Evolutionary conservation across 2,329 filamentous ascomycete genomes (phyloP).

Genomic region (Hirsutella rhossiliensis): DNA sequence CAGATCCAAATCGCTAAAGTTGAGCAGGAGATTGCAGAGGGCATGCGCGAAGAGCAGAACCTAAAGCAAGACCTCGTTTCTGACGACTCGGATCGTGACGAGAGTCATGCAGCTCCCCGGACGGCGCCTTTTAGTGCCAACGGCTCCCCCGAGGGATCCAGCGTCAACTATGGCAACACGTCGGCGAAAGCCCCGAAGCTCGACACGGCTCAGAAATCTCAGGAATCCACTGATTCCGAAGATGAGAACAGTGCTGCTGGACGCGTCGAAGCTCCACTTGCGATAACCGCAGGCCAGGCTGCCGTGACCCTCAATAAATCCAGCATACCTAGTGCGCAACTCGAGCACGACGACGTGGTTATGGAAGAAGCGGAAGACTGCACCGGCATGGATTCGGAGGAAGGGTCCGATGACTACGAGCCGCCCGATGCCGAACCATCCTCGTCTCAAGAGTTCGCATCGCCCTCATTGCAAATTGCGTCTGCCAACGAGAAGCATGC

Average conservation of each 20-base stretch:
- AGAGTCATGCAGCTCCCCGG: background rate
- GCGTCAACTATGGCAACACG: too few species aligned
- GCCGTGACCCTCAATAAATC: too few species aligned
- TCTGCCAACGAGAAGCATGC: too few species aligned
- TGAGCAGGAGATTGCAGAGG: conserved; percentile 33
- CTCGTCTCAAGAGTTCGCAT: conserved; percentile 1
- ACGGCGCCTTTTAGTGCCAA: background rate
- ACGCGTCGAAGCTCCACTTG: too few species aligned
- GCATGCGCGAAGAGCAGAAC: conserved; percentile 19
- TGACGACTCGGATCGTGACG: conserved; percentile 9
- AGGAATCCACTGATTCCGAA: too few species aligned
- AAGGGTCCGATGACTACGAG: conserved; percentile 40
- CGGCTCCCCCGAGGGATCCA: background rate
- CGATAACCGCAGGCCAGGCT: too few species aligned
- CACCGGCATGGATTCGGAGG: conserved; percentile 27
- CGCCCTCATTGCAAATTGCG: too few species aligned
- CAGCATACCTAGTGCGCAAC: too few species aligned
- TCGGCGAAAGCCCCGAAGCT: too few species aligned
- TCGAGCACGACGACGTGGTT: conserved; percentile 1
- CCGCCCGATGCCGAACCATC: conserved; percentile 29
- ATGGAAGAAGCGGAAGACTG: conserved; percentile 10
- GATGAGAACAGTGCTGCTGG: too few species aligned
- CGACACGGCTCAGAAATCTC: too few species aligned
- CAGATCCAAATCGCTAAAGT: conserved; percentile 34
- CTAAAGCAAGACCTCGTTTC: conserved; percentile 15